phyloP scores from a whole-genome alignment of 352 stramenopile genomes.

The Pythium coloratum region DNA sequence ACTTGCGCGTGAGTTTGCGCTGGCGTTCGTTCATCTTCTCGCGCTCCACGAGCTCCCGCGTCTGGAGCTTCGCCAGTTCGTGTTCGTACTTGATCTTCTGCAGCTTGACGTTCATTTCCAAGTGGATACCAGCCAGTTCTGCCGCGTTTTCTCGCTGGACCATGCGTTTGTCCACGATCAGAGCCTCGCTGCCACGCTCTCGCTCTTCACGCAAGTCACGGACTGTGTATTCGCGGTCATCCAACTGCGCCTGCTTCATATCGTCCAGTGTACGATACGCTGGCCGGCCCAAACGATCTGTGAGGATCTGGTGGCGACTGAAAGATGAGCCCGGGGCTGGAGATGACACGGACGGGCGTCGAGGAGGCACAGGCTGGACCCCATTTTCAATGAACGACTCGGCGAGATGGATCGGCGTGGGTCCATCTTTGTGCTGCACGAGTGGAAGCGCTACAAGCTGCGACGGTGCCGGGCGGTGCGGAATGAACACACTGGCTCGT shows the following conservation, averaged over 20 bases:
- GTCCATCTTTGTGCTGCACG: neutral
- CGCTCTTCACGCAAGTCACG: conserved; percentile 63
- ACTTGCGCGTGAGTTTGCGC: conserved; percentile 46
- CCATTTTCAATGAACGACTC: conserved; percentile 20
- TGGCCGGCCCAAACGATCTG: conserved; percentile 45
- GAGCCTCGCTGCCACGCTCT: conserved; percentile 58
- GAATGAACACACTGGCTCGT: conserved; percentile 7
- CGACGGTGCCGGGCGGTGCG: conserved; percentile 13
- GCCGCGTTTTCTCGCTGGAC: conserved; percentile 59
- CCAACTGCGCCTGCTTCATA: conserved; percentile 26
- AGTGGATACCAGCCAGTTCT: conserved; percentile 52
- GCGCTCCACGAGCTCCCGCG: conserved; percentile 43
- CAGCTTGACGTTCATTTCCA: conserved; percentile 72
- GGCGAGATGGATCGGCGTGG: conserved; percentile 19
- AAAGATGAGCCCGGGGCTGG: conserved; percentile 12
- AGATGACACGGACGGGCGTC: conserved; percentile 4
- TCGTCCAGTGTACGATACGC: conserved; percentile 38
- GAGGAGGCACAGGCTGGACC: conserved; percentile 18
- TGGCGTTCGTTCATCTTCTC: conserved; percentile 44
- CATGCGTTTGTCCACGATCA: conserved; percentile 70
- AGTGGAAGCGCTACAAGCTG: neutral
- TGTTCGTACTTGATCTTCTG: conserved; percentile 62
- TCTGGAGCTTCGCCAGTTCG: conserved; percentile 46
- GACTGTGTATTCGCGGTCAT: conserved; percentile 46
- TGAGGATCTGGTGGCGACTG: conserved; percentile 59